A percentile compares a stretch with the other conserved stretches of the same genome.
phyloP scores from a whole-genome alignment of 805 yeast genomes.

The Suhomyces sp. region DNA sequence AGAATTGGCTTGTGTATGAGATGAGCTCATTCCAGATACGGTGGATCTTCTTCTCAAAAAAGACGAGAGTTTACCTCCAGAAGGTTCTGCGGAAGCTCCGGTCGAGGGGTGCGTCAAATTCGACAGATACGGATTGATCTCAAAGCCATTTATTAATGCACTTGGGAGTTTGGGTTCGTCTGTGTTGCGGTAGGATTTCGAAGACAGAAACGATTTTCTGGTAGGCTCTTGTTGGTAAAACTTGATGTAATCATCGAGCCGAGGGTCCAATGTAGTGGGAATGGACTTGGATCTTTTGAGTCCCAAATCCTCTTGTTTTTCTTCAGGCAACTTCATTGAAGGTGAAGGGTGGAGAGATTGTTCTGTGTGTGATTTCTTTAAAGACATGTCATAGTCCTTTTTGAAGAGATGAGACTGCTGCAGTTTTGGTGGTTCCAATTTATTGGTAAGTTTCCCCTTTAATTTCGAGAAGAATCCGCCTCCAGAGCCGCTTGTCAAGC shows the following conservation, averaged over 20 bases:
- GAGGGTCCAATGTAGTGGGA: constrained; percentile 24
- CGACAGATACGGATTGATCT: constrained; percentile 3
- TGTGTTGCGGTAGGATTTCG: constrained; percentile 8
- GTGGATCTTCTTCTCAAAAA: constrained; percentile 28
- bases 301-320: background rate
- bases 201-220: constrained; percentile 13
- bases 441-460: constrained; percentile 24
- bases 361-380: constrained; percentile 1
- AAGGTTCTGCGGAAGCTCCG: background rate
- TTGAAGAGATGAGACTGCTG: constrained; percentile 13
- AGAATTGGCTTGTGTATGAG: background rate
- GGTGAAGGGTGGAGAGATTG: background rate
- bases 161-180: constrained; percentile 13
- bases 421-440: constrained; percentile 2
- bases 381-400: constrained; percentile 15
- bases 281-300: constrained; percentile 7
- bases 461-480: constrained; percentile 36
- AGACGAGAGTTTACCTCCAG: constrained; percentile 20
- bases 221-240: constrained; percentile 27
- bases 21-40: background rate
- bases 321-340: background rate
- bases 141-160: constrained; percentile 17
- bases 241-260: constrained; percentile 34
- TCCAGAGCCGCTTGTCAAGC: constrained; percentile 13
- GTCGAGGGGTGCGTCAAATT: constrained; percentile 2